Evolutionary conservation across 1,284 basidiomycete genomes (phyloP).

Genomic region (Xanthoconium separans): DNA sequence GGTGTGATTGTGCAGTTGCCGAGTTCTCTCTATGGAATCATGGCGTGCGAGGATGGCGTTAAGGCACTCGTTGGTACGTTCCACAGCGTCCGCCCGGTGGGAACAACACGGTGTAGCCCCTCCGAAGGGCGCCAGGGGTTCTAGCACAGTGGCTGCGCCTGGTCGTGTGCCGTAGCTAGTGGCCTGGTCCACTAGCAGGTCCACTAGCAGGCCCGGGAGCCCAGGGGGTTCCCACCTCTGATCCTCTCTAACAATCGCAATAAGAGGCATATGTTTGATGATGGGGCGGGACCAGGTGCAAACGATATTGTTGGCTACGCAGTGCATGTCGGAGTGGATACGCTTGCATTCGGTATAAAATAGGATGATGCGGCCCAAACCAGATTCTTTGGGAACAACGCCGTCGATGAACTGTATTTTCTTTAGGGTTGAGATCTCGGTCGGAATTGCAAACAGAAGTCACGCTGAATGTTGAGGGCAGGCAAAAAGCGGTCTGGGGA

Average conservation of each 20-base stretch:
- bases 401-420: conserved; percentile 94
- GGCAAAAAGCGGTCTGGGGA: conserved; percentile 90
- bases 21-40: conserved; percentile 69
- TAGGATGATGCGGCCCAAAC: conserved; percentile 87
- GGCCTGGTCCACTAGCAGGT: no score
- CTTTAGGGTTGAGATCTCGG: conserved; percentile 62
- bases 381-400: conserved; percentile 87
- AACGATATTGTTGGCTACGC: conserved; percentile 84
- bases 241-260: conserved; percentile 38
- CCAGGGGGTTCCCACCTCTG: no score
- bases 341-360: conserved; percentile 96
- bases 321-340: conserved; percentile 78
- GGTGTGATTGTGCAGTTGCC: conserved; percentile 77
- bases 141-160: no score
- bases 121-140: no score
- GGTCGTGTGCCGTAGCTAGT: no score
- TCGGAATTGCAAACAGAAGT: conserved; percentile 51
- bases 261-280: conserved; percentile 86
- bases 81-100: conserved; percentile 38
- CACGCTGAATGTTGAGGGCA: conserved; percentile 92
- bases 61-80: conserved; percentile 52
- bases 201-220: no score
- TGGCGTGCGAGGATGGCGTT: conserved; percentile 71
- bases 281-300: conserved; percentile 92
- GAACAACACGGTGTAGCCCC: conserved; percentile 53